Conservation (phyloP, 176 grass and related monocot genomes). For the Luzula sylvatica region DNA sequence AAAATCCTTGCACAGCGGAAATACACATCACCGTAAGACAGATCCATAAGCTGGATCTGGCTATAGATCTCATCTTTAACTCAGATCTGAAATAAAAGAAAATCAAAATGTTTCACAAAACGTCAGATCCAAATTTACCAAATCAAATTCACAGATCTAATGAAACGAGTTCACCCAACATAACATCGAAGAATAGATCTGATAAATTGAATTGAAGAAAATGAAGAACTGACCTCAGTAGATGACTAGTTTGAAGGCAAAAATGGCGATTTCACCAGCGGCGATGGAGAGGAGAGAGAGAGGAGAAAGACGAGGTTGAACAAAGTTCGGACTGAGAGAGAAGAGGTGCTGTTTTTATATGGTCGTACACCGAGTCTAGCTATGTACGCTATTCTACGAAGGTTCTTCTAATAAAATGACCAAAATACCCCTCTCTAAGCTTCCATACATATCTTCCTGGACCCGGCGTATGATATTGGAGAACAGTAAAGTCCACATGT, state of each 20-base stretch:
- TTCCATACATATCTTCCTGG: too few relatives aligned
- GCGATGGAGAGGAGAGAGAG: background rate
- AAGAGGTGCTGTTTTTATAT: background rate
- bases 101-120: background rate
- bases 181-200: slow-evolving; percentile 1
- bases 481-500: too few relatives aligned
- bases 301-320: background rate
- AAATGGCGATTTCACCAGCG: background rate
- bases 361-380: background rate
- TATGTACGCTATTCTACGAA: background rate
- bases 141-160: background rate
- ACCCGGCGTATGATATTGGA: too few relatives aligned
- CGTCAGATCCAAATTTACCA: slow-evolving; percentile 10
- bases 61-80: slow-evolving; percentile 12
- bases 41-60: slow-evolving; percentile 18
- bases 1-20: slow-evolving; percentile 21
- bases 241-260: background rate
- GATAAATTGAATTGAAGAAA: background rate
- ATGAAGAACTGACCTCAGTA: background rate
- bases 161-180: background rate
- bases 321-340: background rate
- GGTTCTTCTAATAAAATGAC: too few relatives aligned
- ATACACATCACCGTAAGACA: background rate
- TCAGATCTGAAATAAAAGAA: slow-evolving; percentile 9
- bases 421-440: too few relatives aligned